phyloP scores from a whole-genome alignment of 73 alveolate species.

The Paramecium sexaurelia region DNA sequence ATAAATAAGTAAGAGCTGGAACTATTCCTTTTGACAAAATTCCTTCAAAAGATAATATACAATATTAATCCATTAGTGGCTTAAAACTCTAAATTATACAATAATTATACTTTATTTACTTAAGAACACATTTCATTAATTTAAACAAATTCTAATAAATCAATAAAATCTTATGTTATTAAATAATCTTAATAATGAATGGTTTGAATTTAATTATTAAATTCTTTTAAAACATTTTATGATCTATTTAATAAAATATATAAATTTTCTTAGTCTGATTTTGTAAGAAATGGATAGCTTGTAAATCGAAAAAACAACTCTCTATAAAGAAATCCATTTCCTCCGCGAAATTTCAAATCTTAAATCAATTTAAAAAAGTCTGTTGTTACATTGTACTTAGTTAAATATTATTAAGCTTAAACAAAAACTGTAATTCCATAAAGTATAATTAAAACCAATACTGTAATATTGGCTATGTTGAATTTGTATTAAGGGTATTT shows the following conservation, averaged over 20 bases:
- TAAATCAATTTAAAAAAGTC: conserved; percentile 22
- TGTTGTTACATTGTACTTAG: background rate
- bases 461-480: background rate
- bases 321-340: background rate
- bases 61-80: background rate
- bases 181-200: background rate
- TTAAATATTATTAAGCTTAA: background rate
- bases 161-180: background rate
- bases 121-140: background rate
- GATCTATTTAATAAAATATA: background rate
- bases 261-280: background rate
- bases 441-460: background rate
- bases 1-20: background rate
- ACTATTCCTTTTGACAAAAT: background rate
- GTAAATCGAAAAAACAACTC: background rate
- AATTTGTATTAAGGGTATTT: background rate
- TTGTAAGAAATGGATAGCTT: background rate
- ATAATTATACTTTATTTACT: background rate
- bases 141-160: background rate
- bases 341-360: conserved; percentile 26
- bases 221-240: background rate
- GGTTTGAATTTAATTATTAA: background rate
- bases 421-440: background rate
- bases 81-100: background rate
- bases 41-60: background rate